A percentile compares a stretch with the other conserved stretches of the same genome.
Conservation (phyloP, 2,329 filamentous ascomycete genomes). For the Metarhizium sp. region DNA sequence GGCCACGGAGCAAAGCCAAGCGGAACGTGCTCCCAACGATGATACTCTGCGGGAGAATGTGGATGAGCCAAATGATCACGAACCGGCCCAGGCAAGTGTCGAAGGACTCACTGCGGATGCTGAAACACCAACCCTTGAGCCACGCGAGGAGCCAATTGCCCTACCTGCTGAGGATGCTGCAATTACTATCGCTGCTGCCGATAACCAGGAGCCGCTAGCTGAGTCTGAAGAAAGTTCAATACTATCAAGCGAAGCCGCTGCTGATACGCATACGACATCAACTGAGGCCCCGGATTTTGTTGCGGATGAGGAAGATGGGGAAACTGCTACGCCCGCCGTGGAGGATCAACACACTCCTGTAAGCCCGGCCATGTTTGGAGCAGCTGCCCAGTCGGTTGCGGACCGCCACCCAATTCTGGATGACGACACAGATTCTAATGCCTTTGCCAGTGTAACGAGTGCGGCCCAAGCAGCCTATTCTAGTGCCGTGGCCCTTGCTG, state of each 20-base stretch:
- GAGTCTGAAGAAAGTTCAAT: neutral
- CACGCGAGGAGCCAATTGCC: neutral
- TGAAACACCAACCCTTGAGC: neutral
- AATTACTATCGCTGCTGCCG: neutral
- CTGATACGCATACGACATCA: neutral
- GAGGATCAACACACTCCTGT: slow-evolving; percentile 15
- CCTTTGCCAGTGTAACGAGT: slow-evolving; percentile 26
- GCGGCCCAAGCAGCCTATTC: slow-evolving; percentile 51
- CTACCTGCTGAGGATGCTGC: neutral
- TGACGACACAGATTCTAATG: slow-evolving; percentile 26
- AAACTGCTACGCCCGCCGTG: slow-evolving; percentile 9
- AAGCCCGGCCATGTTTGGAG: slow-evolving; percentile 37
- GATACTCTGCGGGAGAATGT: neutral
- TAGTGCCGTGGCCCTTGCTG: slow-evolving; percentile 54
- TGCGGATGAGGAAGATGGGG: slow-evolving; percentile 1
- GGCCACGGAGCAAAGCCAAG: slow-evolving; percentile 5
- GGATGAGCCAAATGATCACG: neutral
- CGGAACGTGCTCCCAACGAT: neutral
- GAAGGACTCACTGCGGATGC: slow-evolving; percentile 2
- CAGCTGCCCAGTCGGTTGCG: slow-evolving; percentile 39
- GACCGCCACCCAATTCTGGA: slow-evolving; percentile 39
- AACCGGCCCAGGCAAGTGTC: neutral
- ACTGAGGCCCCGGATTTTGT: neutral
- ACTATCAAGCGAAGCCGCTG: neutral
- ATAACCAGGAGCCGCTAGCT: neutral